A percentile compares a stretch with the other conserved stretches of the same genome.
These are phyloP conservation scores for Leishmania gerbilli DNA, from an alignment of 208 protist species.

Conservation along the genomic window DNA sequence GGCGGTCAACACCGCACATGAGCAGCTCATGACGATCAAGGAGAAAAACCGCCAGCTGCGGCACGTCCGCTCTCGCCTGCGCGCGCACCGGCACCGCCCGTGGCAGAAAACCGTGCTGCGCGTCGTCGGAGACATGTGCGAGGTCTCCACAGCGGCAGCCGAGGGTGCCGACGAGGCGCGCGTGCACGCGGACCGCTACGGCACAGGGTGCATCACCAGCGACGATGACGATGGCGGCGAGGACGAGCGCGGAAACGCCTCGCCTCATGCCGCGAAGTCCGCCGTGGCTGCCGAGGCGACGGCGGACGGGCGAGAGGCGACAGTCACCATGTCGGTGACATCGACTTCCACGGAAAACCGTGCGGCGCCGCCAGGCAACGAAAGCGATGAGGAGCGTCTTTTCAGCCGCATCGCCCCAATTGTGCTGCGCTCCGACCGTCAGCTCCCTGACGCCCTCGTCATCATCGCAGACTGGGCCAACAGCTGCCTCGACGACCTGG, in stretches of 20 bases:
- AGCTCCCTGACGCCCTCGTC: slow-evolving; percentile 75
- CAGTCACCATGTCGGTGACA: not conserved
- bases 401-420: slow-evolving; percentile 85
- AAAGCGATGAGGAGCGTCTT: slow-evolving; percentile 68
- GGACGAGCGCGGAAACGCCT: not conserved
- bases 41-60: slow-evolving; percentile 56
- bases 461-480: slow-evolving; percentile 90
- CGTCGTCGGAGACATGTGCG: slow-evolving; percentile 73
- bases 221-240: slow-evolving; percentile 2
- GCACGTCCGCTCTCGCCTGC: slow-evolving; percentile 82
- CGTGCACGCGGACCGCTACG: slow-evolving; percentile 34
- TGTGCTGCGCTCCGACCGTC: slow-evolving; percentile 62
- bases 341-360: not conserved
- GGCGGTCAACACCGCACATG: slow-evolving; percentile 74
- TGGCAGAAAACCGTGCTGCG: slow-evolving; percentile 81
- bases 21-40: slow-evolving; percentile 66
- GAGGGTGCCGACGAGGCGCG: slow-evolving; percentile 63
- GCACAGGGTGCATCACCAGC: not conserved
- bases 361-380: slow-evolving; percentile 3
- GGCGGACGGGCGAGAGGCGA: not conserved
- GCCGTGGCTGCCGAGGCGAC: slow-evolving; percentile 8
- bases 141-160: slow-evolving; percentile 54
- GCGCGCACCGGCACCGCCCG: slow-evolving; percentile 74
- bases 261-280: not conserved
- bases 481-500: slow-evolving; percentile 80